A percentile compares a stretch with the other conserved stretches of the same genome.
phyloP scores from a whole-genome alignment of 2,329 filamentous ascomycete genomes.

The Penicillium sp. region DNA sequence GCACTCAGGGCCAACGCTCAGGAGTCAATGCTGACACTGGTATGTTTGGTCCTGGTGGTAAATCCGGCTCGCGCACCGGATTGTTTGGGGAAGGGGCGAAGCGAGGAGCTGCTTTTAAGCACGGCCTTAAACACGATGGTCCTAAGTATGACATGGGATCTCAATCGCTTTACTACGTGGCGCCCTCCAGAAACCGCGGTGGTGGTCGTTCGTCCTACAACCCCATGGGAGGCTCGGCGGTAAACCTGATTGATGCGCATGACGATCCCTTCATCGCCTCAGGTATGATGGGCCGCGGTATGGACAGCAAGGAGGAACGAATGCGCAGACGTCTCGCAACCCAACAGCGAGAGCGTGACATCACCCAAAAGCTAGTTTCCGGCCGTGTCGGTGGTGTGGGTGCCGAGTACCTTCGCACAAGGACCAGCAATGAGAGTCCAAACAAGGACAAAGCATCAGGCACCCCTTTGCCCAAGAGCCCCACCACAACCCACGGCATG shows the following conservation, averaged over 20 bases:
- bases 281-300: conserved; percentile 40
- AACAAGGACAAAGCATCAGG: conserved; percentile 10
- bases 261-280: conserved; percentile 44
- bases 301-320: conserved; percentile 42
- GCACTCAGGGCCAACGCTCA: conserved; percentile 65
- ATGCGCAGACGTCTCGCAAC: conserved; percentile 43
- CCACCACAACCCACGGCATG: conserved; percentile 16
- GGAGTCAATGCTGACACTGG: conserved; percentile 72
- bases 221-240: conserved; percentile 36
- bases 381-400: conserved; percentile 37
- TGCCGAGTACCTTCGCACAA: conserved; percentile 46
- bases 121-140: conserved; percentile 35
- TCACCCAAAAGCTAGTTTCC: conserved; percentile 42
- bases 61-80: conserved; percentile 44
- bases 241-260: conserved; percentile 42
- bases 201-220: conserved; percentile 20
- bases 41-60: conserved; percentile 44
- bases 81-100: conserved; percentile 29
- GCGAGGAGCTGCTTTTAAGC: conserved; percentile 4
- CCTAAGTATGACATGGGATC: conserved; percentile 42
- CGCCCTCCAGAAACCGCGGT: conserved; percentile 30
- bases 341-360: conserved; percentile 47
- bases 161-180: conserved; percentile 47
- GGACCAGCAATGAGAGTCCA: conserved; percentile 26
- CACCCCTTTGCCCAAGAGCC: conserved; percentile 13